These are phyloP conservation scores for Candida ovalis DNA, from an alignment of 805 yeast genomes.

Conservation along the genomic window DNA sequence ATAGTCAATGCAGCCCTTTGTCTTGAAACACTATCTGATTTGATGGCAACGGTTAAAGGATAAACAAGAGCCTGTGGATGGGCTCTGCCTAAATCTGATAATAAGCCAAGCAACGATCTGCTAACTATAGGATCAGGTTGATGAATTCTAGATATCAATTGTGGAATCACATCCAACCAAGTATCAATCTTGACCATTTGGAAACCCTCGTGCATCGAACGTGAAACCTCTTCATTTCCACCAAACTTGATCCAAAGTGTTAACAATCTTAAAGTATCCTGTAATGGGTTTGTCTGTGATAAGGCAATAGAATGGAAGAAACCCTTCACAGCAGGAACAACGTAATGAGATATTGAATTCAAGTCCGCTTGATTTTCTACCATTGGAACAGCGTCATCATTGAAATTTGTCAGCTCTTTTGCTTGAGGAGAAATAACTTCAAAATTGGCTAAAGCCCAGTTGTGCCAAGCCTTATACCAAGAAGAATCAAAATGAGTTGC, in stretches of 20 bases:
- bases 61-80: constrained; percentile 97
- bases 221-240: constrained; percentile 86
- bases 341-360: constrained; percentile 76
- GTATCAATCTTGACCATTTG: constrained; percentile 84
- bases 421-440: constrained; percentile 75
- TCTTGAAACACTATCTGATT: constrained; percentile 85
- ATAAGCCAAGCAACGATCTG: constrained; percentile 68
- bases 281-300: constrained; percentile 82
- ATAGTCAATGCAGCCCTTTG: constrained; percentile 90
- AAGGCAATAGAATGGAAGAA: constrained; percentile 92
- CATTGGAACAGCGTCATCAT: constrained; percentile 8
- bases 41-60: constrained; percentile 93
- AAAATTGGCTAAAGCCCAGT: constrained; percentile 98
- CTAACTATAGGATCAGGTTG: constrained; percentile 88
- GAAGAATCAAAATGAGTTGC: constrained; percentile 91
- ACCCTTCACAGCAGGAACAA: constrained; percentile 93
- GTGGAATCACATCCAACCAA: constrained; percentile 96
- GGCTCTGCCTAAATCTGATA: constrained; percentile 86
- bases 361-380: constrained; percentile 33
- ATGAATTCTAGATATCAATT: constrained; percentile 91
- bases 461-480: constrained; percentile 99
- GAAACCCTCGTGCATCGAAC: constrained; percentile 87
- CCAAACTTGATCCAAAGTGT: constrained; percentile 97
- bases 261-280: constrained; percentile 84
- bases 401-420: constrained; percentile 18